These are phyloP conservation scores for Pyrus communis DNA, from an alignment of 306 rosid species.

Conservation along the genomic window DNA sequence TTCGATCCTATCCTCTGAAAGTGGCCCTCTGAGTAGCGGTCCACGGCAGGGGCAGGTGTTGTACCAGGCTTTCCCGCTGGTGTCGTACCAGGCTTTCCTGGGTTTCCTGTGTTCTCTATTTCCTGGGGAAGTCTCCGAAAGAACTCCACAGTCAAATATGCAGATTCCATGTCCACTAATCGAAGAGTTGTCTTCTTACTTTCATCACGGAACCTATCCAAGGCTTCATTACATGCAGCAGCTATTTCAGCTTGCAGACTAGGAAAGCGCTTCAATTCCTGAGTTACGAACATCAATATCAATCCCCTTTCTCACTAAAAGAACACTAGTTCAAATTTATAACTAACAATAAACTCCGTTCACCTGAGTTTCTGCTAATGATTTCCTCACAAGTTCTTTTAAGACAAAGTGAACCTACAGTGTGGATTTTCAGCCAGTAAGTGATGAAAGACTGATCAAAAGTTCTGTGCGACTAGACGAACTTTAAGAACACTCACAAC, in stretches of 20 bases:
- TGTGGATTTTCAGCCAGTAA: slow-evolving; percentile 10
- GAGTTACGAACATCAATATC: slow-evolving; percentile 18
- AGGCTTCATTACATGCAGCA: slow-evolving; percentile 65
- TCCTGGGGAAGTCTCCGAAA: slow-evolving; percentile 89
- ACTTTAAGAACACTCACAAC: background rate
- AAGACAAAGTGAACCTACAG: slow-evolving; percentile 85
- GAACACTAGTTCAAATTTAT: background rate
- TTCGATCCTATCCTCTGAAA: slow-evolving; percentile 84
- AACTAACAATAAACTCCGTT: slow-evolving; percentile 6
- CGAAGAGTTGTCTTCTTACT: slow-evolving; percentile 77
- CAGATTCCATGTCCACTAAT: slow-evolving; percentile 93
- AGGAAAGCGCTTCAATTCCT: slow-evolving; percentile 89
- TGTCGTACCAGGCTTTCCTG: background rate
- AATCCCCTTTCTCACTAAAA: background rate
- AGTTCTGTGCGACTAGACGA: background rate
- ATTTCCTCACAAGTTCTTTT: slow-evolving; percentile 97
- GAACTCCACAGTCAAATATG: slow-evolving; percentile 96
- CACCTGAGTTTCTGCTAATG: slow-evolving; percentile 90
- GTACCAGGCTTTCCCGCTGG: background rate
- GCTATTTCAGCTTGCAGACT: slow-evolving; percentile 79
- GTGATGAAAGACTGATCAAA: background rate
- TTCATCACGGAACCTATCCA: slow-evolving; percentile 85
- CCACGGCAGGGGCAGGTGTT: slow-evolving; percentile 11
- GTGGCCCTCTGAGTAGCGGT: slow-evolving; percentile 78
- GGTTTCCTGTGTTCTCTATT: slow-evolving; percentile 55